Evolutionary conservation across 2,329 filamentous ascomycete species (phyloP).

Genomic region (Diaporthe ilicicola): DNA sequence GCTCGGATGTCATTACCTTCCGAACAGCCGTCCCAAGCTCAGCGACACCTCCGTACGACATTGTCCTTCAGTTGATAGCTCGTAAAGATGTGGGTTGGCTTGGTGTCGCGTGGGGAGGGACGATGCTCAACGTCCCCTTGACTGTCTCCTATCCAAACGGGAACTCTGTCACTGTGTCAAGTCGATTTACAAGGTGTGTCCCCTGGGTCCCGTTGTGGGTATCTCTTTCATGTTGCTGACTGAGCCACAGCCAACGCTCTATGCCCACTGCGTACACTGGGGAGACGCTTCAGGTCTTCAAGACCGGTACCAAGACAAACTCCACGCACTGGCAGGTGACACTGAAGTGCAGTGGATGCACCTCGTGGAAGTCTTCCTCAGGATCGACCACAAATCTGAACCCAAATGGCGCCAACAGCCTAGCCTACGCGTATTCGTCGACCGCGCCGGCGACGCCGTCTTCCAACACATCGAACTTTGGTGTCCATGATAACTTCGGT

Average conservation of each 20-base stretch:
- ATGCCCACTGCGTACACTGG: conserved; percentile 31
- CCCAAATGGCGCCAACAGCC: conserved; percentile 8
- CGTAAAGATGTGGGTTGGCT: conserved; percentile 5
- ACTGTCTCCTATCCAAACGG: background rate
- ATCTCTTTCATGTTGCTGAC: background rate
- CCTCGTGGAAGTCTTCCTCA: background rate
- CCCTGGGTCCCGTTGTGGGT: accelerated
- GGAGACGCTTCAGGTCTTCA: conserved; percentile 39
- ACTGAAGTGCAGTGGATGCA: conserved; percentile 44
- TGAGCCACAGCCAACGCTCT: background rate
- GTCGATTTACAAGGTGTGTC: background rate
- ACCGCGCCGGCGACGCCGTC: conserved; percentile 38
- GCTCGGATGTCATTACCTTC: conserved; percentile 11
- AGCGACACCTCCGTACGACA: background rate
- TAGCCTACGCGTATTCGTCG: conserved; percentile 42
- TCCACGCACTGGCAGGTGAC: conserved; percentile 45
- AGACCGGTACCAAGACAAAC: conserved; percentile 43
- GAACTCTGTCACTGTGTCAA: background rate
- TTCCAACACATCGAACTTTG: conserved; percentile 36
- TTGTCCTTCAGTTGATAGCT: conserved; percentile 1
- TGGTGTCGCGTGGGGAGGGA: conserved; percentile 2
- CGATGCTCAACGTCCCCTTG: conserved; percentile 5
- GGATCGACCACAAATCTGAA: background rate
- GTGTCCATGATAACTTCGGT: conserved; percentile 41
- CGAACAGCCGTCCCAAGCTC: conserved; percentile 31